Evolutionary conservation across 2,329 filamentous ascomycete species (phyloP).

Genomic region (Leptographium wingfieldii): DNA sequence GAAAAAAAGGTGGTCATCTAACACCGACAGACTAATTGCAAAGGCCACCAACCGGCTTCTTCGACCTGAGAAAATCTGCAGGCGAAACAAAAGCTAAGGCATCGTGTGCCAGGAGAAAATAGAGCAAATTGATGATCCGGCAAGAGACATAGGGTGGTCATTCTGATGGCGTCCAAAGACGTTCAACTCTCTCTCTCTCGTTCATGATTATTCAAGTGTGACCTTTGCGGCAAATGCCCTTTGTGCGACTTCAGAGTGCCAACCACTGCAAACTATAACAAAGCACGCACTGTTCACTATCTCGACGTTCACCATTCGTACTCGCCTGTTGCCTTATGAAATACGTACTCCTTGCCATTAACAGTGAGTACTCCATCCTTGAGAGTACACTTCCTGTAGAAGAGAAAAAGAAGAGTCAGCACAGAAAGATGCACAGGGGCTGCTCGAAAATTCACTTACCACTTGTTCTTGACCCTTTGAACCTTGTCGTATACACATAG

Average conservation of each 20-base stretch:
- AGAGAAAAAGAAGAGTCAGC: not conserved
- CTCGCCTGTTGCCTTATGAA: slow-evolving; percentile 93
- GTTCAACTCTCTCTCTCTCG: not conserved
- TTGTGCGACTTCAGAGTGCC: not conserved
- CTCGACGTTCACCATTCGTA: slow-evolving; percentile 69
- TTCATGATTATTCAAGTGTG: not conserved
- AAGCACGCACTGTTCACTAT: not conserved
- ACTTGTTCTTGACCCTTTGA: slow-evolving; percentile 97
- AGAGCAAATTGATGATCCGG: not conserved
- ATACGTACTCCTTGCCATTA: slow-evolving; percentile 90
- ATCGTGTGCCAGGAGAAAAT: not conserved
- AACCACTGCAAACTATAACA: not conserved
- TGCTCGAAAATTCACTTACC: slow-evolving; percentile 35
- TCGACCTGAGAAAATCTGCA: not conserved
- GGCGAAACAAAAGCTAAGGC: not conserved
- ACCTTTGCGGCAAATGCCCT: not conserved
- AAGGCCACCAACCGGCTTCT: not conserved
- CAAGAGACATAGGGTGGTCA: not conserved
- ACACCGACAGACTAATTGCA: not conserved
- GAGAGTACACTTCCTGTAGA: slow-evolving; percentile 79
- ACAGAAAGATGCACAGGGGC: not conserved
- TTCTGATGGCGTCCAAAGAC: not conserved
- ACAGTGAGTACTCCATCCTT: slow-evolving; percentile 94
- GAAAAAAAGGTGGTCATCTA: not conserved
- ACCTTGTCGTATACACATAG: slow-evolving; percentile 99